Evolutionary conservation across 345 rosid species (phyloP).

Genomic region (Eucalyptus tenuipes): DNA sequence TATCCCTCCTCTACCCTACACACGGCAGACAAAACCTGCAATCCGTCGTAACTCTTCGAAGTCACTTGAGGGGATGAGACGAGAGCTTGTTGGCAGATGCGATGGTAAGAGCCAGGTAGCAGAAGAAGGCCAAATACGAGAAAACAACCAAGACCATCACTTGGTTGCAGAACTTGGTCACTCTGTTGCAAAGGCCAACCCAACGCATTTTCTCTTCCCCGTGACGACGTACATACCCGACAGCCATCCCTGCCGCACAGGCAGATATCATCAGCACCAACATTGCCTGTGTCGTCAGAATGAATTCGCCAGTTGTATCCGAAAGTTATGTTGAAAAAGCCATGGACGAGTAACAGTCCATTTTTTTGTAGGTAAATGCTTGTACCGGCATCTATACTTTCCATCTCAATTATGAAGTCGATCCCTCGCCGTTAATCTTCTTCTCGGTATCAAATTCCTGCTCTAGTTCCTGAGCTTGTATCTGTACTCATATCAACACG

Average conservation of each 20-base stretch:
- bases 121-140: constrained; percentile 33
- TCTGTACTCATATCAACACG: too few species aligned
- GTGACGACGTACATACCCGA: constrained; percentile 21
- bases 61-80: background rate
- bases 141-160: constrained; percentile 12
- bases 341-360: background rate
- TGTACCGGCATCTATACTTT: background rate
- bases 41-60: background rate
- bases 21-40: background rate
- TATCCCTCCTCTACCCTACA: background rate
- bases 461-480: background rate
- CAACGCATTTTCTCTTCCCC: constrained; percentile 34
- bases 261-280: constrained; percentile 35
- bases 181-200: constrained; percentile 16
- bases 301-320: background rate
- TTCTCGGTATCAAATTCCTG: background rate
- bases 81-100: constrained; percentile 19
- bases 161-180: constrained; percentile 25
- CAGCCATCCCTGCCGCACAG: constrained; percentile 34
- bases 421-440: background rate
- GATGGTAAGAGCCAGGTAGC: constrained; percentile 19
- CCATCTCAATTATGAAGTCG: background rate
- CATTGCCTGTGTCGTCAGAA: constrained; percentile 22
- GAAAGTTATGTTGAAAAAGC: background rate
- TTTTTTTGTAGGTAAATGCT: background rate